Evolutionary conservation across 306 rosid species (phyloP).

Genomic region (Trifolium pratense): DNA sequence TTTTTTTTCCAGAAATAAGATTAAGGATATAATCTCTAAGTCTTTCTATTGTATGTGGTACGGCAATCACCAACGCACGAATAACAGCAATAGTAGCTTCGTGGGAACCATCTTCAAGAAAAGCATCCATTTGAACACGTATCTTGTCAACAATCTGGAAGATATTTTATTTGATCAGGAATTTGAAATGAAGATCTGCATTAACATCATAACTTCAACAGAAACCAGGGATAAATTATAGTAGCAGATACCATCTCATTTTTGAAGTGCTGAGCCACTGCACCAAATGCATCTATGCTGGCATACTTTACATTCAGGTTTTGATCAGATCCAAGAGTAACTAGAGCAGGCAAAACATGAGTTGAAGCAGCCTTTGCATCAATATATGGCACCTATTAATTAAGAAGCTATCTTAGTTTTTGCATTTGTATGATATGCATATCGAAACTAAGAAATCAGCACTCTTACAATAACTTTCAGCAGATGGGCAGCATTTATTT

Average conservation of each 20-base stretch:
- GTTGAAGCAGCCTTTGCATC: constrained; percentile 93
- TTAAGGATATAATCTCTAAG: constrained; percentile 96
- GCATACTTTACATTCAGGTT: constrained; percentile 91
- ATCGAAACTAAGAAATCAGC: constrained; percentile 39
- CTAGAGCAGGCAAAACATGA: constrained; percentile 90
- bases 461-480: constrained; percentile 82
- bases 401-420: constrained; percentile 32
- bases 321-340: constrained; percentile 93
- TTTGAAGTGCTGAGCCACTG: constrained; percentile 93
- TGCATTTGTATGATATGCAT: constrained; percentile 40
- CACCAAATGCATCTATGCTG: constrained; percentile 93
- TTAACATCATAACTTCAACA: constrained; percentile 32
- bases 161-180: constrained; percentile 40
- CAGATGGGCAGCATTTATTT: constrained; percentile 81
- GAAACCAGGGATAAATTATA: constrained; percentile 37
- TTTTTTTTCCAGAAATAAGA: constrained; percentile 28
- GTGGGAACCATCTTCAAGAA: constrained; percentile 97
- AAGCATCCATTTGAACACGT: constrained; percentile 99
- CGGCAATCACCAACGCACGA: constrained; percentile 90
- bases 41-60: constrained; percentile 87
- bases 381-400: constrained; percentile 74
- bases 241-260: constrained; percentile 70
- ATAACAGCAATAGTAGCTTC: constrained; percentile 92
- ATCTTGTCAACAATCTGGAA: constrained; percentile 93
- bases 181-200: constrained; percentile 35